Base-by-base conservation (phyloP, 768 basidiomycete genomes). In the Hericium coralloides region DNA sequence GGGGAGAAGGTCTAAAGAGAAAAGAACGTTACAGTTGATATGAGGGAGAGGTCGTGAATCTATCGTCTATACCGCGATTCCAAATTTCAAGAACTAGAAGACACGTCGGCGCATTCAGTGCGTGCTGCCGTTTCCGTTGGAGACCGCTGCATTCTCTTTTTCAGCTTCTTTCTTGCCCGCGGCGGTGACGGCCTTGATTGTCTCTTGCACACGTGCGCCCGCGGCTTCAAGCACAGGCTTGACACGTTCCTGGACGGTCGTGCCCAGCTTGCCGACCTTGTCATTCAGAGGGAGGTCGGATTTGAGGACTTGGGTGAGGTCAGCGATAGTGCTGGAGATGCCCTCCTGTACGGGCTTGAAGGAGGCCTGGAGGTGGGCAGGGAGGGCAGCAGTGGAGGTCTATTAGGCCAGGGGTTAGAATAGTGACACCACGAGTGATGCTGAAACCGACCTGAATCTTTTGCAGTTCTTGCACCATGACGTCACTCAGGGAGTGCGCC, bases 381-480 rank as follows among this genome's bases (percentile, higher is more conserved):
- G 74, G 55, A 83, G 70, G 15, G 77, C 69, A 14, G 77, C 66
- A 26, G 84, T 81, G 12, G 84, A 81, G 9, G 77, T 65, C 66
- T 87, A 38, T 31, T 25, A 8, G 9, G 12, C 49, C 12, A 45
- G 4, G 4, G 55, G 58, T 51, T 14, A 58, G 53, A 22, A 31
- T 49, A 53, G 22, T 53, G 45, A 48, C 12, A n/a, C 5, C 6
- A 3, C 49, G 3, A 53, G 8, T 25, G 53, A 39, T 12, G 14
- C n/a, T 17, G 47, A 45, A 51, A 52, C 60, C 18, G 26, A 72
- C 73, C 70, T 75, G 72, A 49, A 91, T 73, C 60, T 80, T 84
- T 61, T 83, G 78, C 50, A 92, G 76, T 62, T 90, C 85, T 25
- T 64, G 51, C 51, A 89, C 69, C 83, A 91, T 83, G 54, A 71